These are phyloP conservation scores for Fusarium sp. DNA, from an alignment of 2,329 filamentous ascomycete genomes.

Conservation along the genomic window DNA sequence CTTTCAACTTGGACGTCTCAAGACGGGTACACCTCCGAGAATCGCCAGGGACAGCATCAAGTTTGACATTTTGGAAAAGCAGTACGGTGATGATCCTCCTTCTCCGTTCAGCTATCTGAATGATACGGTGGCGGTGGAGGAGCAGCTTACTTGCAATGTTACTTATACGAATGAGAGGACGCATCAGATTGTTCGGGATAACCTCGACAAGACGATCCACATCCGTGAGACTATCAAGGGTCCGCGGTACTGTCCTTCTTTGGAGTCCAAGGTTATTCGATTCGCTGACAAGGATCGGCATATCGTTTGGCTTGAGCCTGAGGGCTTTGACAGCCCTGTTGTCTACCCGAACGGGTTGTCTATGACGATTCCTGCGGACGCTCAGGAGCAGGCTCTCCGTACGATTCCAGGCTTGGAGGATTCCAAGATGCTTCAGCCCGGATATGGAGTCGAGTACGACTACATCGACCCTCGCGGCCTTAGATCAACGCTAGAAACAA, in stretches of 20 bases:
- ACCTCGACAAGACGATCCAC: slow-evolving; percentile 95
- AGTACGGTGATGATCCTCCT: slow-evolving; percentile 84
- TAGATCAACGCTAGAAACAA: slow-evolving; percentile 90
- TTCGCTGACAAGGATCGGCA: slow-evolving; percentile 83
- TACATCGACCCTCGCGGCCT: slow-evolving; percentile 94
- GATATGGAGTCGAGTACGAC: slow-evolving; percentile 98
- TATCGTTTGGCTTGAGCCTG: slow-evolving; percentile 95
- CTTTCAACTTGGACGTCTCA: slow-evolving; percentile 86
- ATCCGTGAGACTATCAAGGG: slow-evolving; percentile 95
- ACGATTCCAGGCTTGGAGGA: slow-evolving; percentile 89
- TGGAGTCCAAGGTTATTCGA: slow-evolving; percentile 91
- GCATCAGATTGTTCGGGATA: slow-evolving; percentile 83
- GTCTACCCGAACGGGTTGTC: slow-evolving; percentile 97
- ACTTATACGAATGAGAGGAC: slow-evolving; percentile 85
- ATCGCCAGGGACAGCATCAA: slow-evolving; percentile 84
- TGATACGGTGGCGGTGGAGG: slow-evolving; percentile 74
- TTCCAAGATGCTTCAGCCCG: slow-evolving; percentile 89
- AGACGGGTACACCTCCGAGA: slow-evolving; percentile 94
- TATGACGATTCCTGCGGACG: slow-evolving; percentile 92
- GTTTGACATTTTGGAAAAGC: slow-evolving; percentile 73
- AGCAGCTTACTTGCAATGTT: slow-evolving; percentile 84
- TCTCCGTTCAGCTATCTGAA: slow-evolving; percentile 93
- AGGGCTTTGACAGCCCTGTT: slow-evolving; percentile 87
- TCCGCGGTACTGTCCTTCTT: slow-evolving; percentile 91
- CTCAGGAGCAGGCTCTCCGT: slow-evolving; percentile 82